Evolutionary conservation across 2,329 filamentous ascomycete species (phyloP), one percentile per base, ranked within the genome.

Genomic region (Alternaria panax): DNA sequence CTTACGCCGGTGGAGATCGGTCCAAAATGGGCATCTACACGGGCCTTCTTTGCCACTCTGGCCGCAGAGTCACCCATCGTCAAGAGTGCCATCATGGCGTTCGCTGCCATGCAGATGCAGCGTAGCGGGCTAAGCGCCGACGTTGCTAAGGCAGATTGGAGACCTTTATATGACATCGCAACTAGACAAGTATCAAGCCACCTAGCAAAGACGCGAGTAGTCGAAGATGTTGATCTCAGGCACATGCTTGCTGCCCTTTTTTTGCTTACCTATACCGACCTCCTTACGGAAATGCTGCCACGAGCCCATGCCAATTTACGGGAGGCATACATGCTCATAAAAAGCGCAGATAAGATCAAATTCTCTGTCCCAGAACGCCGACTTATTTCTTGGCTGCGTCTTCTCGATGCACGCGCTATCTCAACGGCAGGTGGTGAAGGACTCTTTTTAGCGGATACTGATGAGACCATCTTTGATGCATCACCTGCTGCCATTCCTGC

Each of bases 391-490:
- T 87, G 84, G 85, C 79, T 87, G 34, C 82, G 84, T 4, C 75
- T 87, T 3, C 77, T 87, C 3, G 85, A 87, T 63, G 84, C 82
- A 1, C 79, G 84, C 9, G 84, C 85, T 4, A 84, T 86, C 12
- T 84, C 83, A 11, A 75, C 72, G 2, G 85, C 84, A 1, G 85
- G 85, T 3, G 84, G 85, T 1, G 84, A 86, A 55, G 85, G 85
- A 0, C 72, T 86, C 1, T 85, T 86, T 54, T 72, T 87, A 1
- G 76, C 78, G 7, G 80, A 84, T 12, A 80, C 81, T 14, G 81
- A 84, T 40, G 83, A 85, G 56, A 70, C 75, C 1, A 67, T 84
- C 7, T 74, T 85, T 14, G 78, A 83, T 51, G 75, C 82, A 7
- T 83, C 82, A 0, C 80, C 80, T n/a, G 71, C 68, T n/a, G 66